Conservation (phyloP, 305 asterid species). For the Ajuga reptans region DNA sequence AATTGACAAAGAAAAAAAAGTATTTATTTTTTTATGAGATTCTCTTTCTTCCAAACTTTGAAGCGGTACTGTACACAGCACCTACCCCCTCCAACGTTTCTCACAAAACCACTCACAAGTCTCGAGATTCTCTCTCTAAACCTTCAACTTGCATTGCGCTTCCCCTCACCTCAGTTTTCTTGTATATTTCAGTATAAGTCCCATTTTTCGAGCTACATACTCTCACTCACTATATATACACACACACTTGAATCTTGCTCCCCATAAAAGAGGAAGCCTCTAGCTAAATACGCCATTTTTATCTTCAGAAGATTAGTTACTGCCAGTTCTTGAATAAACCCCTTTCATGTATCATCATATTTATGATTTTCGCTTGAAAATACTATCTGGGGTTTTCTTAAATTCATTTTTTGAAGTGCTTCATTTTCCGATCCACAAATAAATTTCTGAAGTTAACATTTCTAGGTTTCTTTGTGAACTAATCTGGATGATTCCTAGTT, state of each 20-base stretch:
- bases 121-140: no score
- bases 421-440: constrained; percentile 30
- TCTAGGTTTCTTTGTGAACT: constrained; percentile 32
- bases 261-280: constrained; percentile 16
- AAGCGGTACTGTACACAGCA: no score
- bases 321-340: constrained; percentile 17
- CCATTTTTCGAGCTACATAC: no score
- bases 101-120: no score
- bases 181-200: no score
- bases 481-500: constrained; percentile 23
- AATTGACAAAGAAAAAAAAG: no score
- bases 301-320: constrained; percentile 8
- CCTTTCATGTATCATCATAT: background rate
- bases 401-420: constrained; percentile 21
- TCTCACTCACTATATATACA: no score
- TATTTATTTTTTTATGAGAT: no score
- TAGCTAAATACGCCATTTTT: constrained; percentile 20
- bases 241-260: background rate
- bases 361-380: constrained; percentile 23
- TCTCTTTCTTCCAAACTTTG: no score
- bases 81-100: no score
- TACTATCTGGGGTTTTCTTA: constrained; percentile 29
- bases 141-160: no score
- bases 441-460: constrained; percentile 22
- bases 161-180: no score